These are phyloP conservation scores for Capronia coronata DNA, from an alignment of 2,329 filamentous ascomycete species.

Conservation along the genomic window DNA sequence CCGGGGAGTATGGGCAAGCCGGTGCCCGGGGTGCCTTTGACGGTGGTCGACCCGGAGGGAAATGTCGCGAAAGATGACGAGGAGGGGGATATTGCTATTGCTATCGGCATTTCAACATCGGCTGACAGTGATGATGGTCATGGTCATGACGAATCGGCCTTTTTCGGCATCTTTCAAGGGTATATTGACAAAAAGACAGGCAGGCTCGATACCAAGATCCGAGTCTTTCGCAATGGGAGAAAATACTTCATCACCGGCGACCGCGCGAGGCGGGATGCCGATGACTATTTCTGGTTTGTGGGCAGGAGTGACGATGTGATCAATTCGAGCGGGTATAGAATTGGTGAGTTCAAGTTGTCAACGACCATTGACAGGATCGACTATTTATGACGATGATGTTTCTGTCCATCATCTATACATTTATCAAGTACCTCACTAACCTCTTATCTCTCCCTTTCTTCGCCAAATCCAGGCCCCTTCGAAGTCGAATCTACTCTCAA, in stretches of 20 bases:
- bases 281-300: constrained; percentile 36
- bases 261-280: constrained; percentile 31
- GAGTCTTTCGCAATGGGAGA: constrained; percentile 15
- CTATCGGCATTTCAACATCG: too few species aligned
- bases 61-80: constrained; percentile 27
- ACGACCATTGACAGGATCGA: too few species aligned
- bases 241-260: constrained; percentile 38
- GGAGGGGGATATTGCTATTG: constrained; percentile 38
- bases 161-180: constrained; percentile 27
- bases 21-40: constrained; percentile 35
- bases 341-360: constrained; percentile 24
- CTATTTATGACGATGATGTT: too few species aligned
- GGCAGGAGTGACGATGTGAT: constrained; percentile 37
- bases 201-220: constrained; percentile 22
- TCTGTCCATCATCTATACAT: too few species aligned
- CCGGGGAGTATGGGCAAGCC: constrained; percentile 40
- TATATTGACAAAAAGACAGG: constrained; percentile 24
- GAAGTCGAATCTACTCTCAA: constrained; percentile 41
- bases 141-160: constrained; percentile 4
- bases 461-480: constrained; percentile 32
- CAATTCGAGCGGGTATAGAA: constrained; percentile 37
- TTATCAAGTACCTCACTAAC: too few species aligned
- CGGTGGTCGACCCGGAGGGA: constrained; percentile 33
- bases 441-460: not conserved
- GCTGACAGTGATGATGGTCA: not conserved